phyloP scores from a whole-genome alignment of 2,329 filamentous ascomycete species.

The Hypoxylon sp. region DNA sequence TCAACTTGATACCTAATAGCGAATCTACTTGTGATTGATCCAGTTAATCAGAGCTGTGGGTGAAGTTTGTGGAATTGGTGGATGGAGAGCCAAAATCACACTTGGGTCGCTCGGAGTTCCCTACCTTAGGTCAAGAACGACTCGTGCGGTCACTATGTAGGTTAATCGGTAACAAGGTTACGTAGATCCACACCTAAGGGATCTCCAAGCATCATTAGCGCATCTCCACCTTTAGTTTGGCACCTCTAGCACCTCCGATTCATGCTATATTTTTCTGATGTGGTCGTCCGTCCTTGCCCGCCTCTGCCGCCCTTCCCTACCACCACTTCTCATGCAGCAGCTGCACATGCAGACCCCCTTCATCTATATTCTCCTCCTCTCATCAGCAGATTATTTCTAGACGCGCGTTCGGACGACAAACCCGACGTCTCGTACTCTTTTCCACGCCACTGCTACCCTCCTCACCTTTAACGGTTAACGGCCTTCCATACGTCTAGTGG shows the following conservation, averaged over 20 bases:
- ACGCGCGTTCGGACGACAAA: conserved; percentile 24
- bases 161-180: conserved; percentile 32
- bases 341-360: conserved; percentile 31
- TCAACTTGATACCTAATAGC: conserved; percentile 23
- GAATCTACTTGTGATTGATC: conserved; percentile 10
- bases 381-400: conserved; percentile 28
- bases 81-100: conserved; percentile 18
- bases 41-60: conserved; percentile 28
- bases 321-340: conserved; percentile 31
- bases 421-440: conserved; percentile 8
- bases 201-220: conserved; percentile 14
- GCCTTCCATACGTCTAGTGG: conserved; percentile 34
- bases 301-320: conserved; percentile 25
- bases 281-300: conserved; percentile 35
- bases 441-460: conserved; percentile 28
- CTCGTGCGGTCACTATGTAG: conserved; percentile 9
- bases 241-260: conserved; percentile 34
- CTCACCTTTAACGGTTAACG: conserved; percentile 15
- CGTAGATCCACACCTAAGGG: conserved; percentile 30
- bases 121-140: conserved; percentile 17
- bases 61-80: conserved; percentile 28
- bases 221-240: conserved; percentile 28
- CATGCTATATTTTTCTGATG: conserved; percentile 46
- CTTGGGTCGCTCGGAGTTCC: conserved; percentile 6
- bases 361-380: conserved; percentile 17